A percentile compares a stretch with the other conserved stretches of the same genome.
Conservation (phyloP, 306 rosid species). For the Urtica urens region DNA sequence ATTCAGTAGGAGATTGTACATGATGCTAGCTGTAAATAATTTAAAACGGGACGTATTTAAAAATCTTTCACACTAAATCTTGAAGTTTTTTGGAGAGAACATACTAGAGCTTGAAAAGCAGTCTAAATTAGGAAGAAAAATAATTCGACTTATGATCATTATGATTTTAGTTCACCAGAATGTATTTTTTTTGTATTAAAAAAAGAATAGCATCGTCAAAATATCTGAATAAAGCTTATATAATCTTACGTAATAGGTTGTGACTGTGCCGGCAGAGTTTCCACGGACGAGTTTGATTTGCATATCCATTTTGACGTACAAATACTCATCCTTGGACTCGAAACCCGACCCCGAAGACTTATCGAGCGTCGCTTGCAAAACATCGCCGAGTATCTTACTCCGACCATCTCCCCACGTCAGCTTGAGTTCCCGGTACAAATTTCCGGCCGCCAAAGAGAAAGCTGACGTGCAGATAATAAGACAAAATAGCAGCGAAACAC, state of each 20-base stretch:
- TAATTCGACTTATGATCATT: too few species aligned
- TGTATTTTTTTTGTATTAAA: too few species aligned
- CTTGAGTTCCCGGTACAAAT: conserved; percentile 17
- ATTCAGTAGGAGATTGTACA: not conserved
- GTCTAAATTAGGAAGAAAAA: too few species aligned
- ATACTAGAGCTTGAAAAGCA: too few species aligned
- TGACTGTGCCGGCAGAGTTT: conserved; percentile 36
- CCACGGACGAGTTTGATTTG: conserved; percentile 33
- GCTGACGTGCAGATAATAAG: conserved; percentile 2
- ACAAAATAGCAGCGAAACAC: conserved; percentile 3
- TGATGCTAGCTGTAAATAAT: too few species aligned
- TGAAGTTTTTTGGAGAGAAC: too few species aligned
- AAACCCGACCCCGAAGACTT: conserved; percentile 29
- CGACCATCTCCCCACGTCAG: conserved; percentile 25
- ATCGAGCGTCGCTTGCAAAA: conserved; percentile 24
- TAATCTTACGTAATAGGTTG: conserved; percentile 23
- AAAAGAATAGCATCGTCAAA: too few species aligned
- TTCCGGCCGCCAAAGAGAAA: conserved; percentile 7
- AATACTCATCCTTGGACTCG: conserved; percentile 22
- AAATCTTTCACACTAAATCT: too few species aligned
- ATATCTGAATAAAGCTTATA: not conserved
- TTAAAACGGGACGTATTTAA: too few species aligned
- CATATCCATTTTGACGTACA: conserved; percentile 27
- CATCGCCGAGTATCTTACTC: conserved; percentile 20
- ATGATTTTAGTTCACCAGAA: too few species aligned